Evolutionary conservation across 2,329 filamentous ascomycete genomes (phyloP).

Genomic region (Paramyrothecium roridum): DNA sequence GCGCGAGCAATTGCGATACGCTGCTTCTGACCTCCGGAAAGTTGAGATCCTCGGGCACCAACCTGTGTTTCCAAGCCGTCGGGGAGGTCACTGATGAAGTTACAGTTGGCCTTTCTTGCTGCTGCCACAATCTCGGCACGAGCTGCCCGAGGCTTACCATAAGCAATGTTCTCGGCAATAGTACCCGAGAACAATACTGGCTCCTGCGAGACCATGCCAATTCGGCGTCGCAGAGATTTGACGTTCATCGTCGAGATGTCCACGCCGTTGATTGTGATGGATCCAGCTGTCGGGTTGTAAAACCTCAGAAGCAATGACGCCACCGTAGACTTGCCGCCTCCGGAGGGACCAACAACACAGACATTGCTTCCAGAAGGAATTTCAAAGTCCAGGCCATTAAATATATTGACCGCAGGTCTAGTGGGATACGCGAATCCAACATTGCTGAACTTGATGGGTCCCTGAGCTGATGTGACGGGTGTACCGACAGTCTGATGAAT

Average conservation of each 20-base stretch:
- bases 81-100: constrained; percentile 94
- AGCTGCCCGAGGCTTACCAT: constrained; percentile 78
- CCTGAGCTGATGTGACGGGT: constrained; percentile 78
- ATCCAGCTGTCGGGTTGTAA: constrained; percentile 76
- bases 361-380: constrained; percentile 94
- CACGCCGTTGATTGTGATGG: constrained; percentile 77
- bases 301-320: constrained; percentile 88
- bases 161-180: constrained; percentile 86
- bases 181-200: constrained; percentile 87
- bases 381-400: constrained; percentile 82
- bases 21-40: constrained; percentile 96
- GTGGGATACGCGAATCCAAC: constrained; percentile 92
- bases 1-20: constrained; percentile 95
- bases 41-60: constrained; percentile 85
- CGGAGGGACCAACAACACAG: constrained; percentile 92
- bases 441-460: constrained; percentile 82
- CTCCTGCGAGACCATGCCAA: constrained; percentile 93
- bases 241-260: constrained; percentile 87
- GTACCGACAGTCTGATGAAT: constrained; percentile 83
- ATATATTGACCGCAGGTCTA: constrained; percentile 85
- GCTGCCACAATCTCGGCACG: constrained; percentile 80
- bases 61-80: constrained; percentile 94
- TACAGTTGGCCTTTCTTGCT: constrained; percentile 89
- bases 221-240: constrained; percentile 86
- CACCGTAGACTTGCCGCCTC: constrained; percentile 94